Conservation (phyloP, 2,329 filamentous ascomycete species). For the Sarocladiaceae sp. region DNA sequence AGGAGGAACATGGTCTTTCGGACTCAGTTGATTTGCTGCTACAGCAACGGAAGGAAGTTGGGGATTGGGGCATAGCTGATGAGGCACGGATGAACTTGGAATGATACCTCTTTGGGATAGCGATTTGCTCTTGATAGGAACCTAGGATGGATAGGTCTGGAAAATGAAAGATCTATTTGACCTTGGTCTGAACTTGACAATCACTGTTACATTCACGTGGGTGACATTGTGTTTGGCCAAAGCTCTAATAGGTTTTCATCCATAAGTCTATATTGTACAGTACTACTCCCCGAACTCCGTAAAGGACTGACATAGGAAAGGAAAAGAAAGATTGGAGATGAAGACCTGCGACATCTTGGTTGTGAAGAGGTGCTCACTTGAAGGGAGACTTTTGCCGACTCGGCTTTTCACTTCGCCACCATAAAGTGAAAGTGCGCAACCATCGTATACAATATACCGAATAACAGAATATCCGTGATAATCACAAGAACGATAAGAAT, state of each 20-base stretch:
- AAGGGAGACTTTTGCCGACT: not conserved
- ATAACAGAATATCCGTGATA: not conserved
- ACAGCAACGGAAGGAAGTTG: conserved; percentile 50
- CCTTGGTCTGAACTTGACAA: too few species aligned
- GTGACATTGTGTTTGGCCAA: too few species aligned
- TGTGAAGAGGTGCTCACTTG: too few species aligned
- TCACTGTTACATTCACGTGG: too few species aligned
- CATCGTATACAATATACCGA: not conserved
- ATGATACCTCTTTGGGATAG: conserved; percentile 30
- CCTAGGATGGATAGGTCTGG: too few species aligned
- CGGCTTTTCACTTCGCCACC: not conserved
- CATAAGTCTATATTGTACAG: too few species aligned
- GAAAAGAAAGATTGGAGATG: too few species aligned
- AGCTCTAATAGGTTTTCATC: too few species aligned
- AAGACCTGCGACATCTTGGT: too few species aligned
- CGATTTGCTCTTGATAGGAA: not conserved
- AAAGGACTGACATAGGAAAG: too few species aligned
- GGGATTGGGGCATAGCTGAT: conserved; percentile 75
- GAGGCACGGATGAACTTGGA: conserved; percentile 81
- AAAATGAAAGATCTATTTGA: too few species aligned
- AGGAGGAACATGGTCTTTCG: conserved; percentile 38
- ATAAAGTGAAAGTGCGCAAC: not conserved
- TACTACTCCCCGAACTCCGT: too few species aligned
- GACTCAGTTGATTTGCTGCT: conserved; percentile 46
- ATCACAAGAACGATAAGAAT: not conserved